Percentiles rank a stretch among this genome's conserved stretches.
Conservation (phyloP, 768 basidiomycete species). For the Lentinula sp. region DNA sequence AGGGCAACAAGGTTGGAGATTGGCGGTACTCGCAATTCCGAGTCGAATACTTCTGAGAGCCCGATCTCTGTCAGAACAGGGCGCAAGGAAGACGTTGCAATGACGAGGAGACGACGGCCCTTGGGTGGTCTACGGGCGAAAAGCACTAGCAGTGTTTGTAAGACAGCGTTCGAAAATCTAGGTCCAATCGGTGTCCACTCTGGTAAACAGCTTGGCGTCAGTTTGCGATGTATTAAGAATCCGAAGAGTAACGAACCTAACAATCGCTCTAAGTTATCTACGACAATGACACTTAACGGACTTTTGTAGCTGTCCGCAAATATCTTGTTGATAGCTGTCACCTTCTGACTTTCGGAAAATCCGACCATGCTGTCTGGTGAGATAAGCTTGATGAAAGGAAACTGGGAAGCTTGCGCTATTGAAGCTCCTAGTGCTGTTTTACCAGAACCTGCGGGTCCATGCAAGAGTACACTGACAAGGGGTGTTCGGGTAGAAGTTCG, state of each 20-base stretch:
- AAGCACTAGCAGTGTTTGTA: slow-evolving; percentile 86
- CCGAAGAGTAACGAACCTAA: slow-evolving; percentile 51
- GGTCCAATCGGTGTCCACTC: slow-evolving; percentile 97
- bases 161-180: slow-evolving; percentile 91
- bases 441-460: slow-evolving; percentile 86
- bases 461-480: slow-evolving; percentile 83
- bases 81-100: slow-evolving; percentile 89
- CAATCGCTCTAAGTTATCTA: slow-evolving; percentile 91
- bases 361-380: slow-evolving; percentile 98
- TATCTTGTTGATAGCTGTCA: slow-evolving; percentile 84
- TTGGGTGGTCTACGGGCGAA: slow-evolving; percentile 89
- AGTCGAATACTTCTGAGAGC: slow-evolving; percentile 83
- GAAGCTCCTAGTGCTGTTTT: slow-evolving; percentile 94
- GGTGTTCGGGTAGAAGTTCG: slow-evolving; percentile 85
- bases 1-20: slow-evolving; percentile 66
- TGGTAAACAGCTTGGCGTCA: slow-evolving; percentile 20
- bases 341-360: slow-evolving; percentile 88
- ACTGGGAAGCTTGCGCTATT: slow-evolving; percentile 89
- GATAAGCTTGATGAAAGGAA: slow-evolving; percentile 96
- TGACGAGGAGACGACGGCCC: slow-evolving; percentile 85
- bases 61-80: slow-evolving; percentile 85
- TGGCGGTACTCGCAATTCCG: slow-evolving; percentile 80
- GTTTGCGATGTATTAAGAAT: not conserved
- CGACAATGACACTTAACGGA: slow-evolving; percentile 91
- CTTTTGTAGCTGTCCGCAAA: slow-evolving; percentile 97